These are phyloP conservation scores for Pythium myriotylum DNA, from an alignment of 352 stramenopile genomes.

Conservation along the genomic window DNA sequence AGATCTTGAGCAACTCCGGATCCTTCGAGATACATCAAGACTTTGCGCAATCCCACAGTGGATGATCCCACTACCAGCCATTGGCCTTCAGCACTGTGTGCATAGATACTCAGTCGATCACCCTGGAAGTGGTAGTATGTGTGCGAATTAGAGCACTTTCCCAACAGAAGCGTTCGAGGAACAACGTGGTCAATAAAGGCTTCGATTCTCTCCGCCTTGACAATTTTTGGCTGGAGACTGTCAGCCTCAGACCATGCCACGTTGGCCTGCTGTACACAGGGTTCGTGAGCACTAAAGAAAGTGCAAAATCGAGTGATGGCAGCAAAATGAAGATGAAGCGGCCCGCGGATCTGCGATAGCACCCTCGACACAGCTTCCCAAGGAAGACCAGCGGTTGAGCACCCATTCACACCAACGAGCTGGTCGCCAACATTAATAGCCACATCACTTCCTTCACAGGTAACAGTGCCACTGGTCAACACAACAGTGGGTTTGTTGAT, in stretches of 20 bases:
- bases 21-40: constrained; percentile 61
- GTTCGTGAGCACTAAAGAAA: constrained; percentile 54
- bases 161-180: constrained; percentile 60
- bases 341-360: constrained; percentile 24
- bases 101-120: constrained; percentile 56
- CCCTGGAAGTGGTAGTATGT: constrained; percentile 70
- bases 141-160: constrained; percentile 54
- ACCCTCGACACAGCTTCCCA: constrained; percentile 17
- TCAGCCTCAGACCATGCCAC: constrained; percentile 64
- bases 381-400: constrained; percentile 28
- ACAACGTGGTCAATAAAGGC: constrained; percentile 63
- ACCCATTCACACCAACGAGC: constrained; percentile 71
- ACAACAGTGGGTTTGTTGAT: constrained; percentile 15
- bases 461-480: not conserved
- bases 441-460: not conserved
- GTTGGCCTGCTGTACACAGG: constrained; percentile 65
- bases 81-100: constrained; percentile 46
- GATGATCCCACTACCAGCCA: constrained; percentile 43
- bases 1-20: not conserved
- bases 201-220: constrained; percentile 56
- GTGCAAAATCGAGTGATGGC: constrained; percentile 28
- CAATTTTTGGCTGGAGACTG: constrained; percentile 46
- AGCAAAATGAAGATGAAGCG: constrained; percentile 56
- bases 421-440: constrained; percentile 42
- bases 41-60: constrained; percentile 32